These are phyloP conservation scores for Eucalyptus pauciflora DNA, from an alignment of 345 rosid genomes.

Conservation along the genomic window DNA sequence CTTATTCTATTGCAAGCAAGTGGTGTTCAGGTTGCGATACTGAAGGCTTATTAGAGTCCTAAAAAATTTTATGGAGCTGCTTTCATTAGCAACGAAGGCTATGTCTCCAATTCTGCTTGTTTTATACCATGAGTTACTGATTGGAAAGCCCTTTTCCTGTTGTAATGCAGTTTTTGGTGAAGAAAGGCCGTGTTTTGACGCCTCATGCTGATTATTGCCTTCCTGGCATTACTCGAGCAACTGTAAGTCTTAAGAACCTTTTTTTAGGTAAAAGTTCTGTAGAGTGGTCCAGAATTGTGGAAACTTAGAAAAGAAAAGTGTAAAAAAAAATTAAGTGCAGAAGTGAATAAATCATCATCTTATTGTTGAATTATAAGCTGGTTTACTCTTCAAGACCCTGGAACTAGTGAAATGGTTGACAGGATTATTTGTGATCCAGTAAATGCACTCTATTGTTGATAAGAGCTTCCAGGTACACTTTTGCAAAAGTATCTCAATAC, in stretches of 20 bases:
- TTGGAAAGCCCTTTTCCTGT: neutral
- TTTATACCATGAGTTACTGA: neutral
- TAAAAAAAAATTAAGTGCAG: neutral
- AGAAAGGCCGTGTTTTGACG: slow-evolving; percentile 71
- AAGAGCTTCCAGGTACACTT: neutral
- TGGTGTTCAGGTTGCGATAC: neutral
- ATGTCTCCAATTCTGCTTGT: neutral
- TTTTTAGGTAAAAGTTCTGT: neutral
- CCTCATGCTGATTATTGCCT: slow-evolving; percentile 95
- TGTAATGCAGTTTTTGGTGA: slow-evolving; percentile 58
- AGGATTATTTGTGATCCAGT: neutral
- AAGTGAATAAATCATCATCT: neutral
- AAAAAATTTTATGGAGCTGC: neutral
- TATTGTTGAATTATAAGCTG: neutral
- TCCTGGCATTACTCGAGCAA: slow-evolving; percentile 82
- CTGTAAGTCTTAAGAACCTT: slow-evolving; percentile 35
- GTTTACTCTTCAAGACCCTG: neutral
- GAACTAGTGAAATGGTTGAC: neutral
- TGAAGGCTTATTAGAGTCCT: neutral
- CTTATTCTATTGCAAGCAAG: neutral
- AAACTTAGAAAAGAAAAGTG: neutral
- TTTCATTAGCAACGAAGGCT: neutral
- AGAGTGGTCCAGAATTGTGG: neutral
- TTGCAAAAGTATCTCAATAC: neutral
- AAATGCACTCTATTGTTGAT: neutral